phyloP scores from a whole-genome alignment of 2,329 filamentous ascomycete species.

The Cercospora sojina region DNA sequence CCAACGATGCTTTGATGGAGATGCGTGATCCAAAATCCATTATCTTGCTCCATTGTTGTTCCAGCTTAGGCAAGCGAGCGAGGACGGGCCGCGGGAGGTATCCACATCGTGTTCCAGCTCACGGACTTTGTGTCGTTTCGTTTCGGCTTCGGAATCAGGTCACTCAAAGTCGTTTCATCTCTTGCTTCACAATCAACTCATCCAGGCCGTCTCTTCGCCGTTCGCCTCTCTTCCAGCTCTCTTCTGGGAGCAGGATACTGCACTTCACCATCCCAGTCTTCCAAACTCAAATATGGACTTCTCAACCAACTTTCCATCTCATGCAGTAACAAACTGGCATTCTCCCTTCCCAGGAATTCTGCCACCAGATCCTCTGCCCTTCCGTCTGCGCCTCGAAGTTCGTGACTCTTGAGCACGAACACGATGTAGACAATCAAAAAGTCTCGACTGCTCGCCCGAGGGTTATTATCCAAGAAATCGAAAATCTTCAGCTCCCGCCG shows the following conservation, averaged over 20 bases:
- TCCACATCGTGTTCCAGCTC: not conserved
- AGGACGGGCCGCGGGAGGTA: not conserved
- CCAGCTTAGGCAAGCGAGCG: not conserved
- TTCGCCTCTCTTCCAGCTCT: not conserved
- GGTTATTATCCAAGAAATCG: conserved; percentile 58
- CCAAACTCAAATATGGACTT: conserved; percentile 70
- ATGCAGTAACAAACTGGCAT: conserved; percentile 76
- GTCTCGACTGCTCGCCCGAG: conserved; percentile 49
- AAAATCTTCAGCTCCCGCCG: conserved; percentile 83
- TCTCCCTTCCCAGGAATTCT: conserved; percentile 73
- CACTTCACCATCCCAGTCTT: conserved; percentile 77
- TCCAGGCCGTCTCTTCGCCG: not conserved
- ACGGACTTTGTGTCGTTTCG: not conserved
- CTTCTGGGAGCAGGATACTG: conserved; percentile 57
- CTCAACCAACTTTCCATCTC: conserved; percentile 80
- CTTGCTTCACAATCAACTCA: not conserved
- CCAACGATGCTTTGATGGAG: not conserved
- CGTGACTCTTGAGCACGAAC: conserved; percentile 77
- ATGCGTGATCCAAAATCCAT: fast-evolving
- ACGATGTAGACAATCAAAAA: conserved; percentile 85
- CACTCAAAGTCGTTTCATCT: not conserved
- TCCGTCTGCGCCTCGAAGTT: conserved; percentile 74
- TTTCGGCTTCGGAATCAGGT: not conserved
- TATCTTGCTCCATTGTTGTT: not conserved
- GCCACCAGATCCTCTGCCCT: conserved; percentile 75